Percentiles rank a stretch among this genome's conserved stretches.
These are phyloP conservation scores for Lentinula aciculospora DNA, from an alignment of 768 basidiomycete genomes.

Conservation along the genomic window DNA sequence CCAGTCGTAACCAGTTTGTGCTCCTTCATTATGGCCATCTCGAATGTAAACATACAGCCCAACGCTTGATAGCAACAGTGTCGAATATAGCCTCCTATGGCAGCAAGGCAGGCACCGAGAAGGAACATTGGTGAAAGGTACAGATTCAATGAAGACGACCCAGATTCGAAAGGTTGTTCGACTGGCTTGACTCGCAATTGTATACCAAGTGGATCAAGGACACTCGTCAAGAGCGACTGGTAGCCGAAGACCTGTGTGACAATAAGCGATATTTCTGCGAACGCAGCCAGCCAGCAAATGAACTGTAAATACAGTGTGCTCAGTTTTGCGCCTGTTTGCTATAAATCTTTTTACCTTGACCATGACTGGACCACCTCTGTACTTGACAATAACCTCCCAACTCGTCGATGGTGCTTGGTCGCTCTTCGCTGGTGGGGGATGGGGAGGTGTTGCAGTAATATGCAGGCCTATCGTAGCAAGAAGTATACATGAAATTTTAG, in stretches of 20 bases:
- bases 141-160: not conserved
- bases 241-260: slow-evolving; percentile 17
- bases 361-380: slow-evolving; percentile 23
- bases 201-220: slow-evolving; percentile 20
- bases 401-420: slow-evolving; percentile 28
- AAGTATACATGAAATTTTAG: slow-evolving; percentile 39
- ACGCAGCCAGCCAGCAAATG: slow-evolving; percentile 30
- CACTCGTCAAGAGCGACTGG: slow-evolving; percentile 16
- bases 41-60: slow-evolving; percentile 45
- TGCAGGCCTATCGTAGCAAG: slow-evolving; percentile 38
- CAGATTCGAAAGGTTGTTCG: not conserved
- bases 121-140: slow-evolving; percentile 13
- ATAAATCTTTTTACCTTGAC: slow-evolving; percentile 26
- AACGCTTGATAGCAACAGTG: slow-evolving; percentile 39
- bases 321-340: not conserved
- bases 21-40: slow-evolving; percentile 39
- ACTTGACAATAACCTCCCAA: slow-evolving; percentile 31
- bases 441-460: slow-evolving; percentile 39
- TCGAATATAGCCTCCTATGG: slow-evolving; percentile 36
- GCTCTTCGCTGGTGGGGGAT: slow-evolving; percentile 28
- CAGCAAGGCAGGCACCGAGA: slow-evolving; percentile 30
- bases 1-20: slow-evolving; percentile 44
- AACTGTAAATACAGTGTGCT: slow-evolving; percentile 18
- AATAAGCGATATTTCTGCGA: slow-evolving; percentile 32
- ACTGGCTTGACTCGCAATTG: slow-evolving; percentile 14